Conservation (phyloP, 768 basidiomycete genomes). For the Leccinellum luteum region DNA sequence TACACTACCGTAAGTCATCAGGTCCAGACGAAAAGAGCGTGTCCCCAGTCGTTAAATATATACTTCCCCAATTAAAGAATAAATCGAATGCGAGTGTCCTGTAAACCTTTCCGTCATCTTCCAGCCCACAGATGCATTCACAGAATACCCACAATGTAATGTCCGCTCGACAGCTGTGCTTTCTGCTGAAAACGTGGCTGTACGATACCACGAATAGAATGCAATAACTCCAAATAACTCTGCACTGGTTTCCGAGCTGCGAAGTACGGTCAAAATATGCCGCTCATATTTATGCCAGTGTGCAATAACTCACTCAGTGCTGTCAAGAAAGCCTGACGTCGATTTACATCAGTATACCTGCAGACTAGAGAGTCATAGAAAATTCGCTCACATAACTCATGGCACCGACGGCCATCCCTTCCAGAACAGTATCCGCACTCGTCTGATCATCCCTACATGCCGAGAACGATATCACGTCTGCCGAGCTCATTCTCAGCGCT, state of each 20-base stretch:
- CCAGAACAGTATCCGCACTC: slow-evolving; percentile 66
- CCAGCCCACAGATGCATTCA: background rate
- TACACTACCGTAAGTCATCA: background rate
- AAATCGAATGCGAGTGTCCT: slow-evolving; percentile 32
- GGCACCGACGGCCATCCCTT: slow-evolving; percentile 68
- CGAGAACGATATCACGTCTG: slow-evolving; percentile 81
- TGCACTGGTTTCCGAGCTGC: slow-evolving; percentile 52
- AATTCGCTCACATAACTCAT: slow-evolving; percentile 68
- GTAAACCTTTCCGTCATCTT: slow-evolving; percentile 1
- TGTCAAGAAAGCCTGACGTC: slow-evolving; percentile 57
- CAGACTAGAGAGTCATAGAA: background rate
- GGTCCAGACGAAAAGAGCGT: background rate
- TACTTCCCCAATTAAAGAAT: slow-evolving; percentile 22
- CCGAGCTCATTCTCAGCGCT: slow-evolving; percentile 52
- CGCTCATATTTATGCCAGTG: no score
- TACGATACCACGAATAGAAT: slow-evolving; percentile 56
- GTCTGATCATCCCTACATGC: slow-evolving; percentile 71
- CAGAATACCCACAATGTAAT: slow-evolving; percentile 49
- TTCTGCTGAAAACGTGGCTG: slow-evolving; percentile 63
- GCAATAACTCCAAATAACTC: slow-evolving; percentile 63
- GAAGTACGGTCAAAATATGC: background rate
- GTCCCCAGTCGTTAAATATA: slow-evolving; percentile 2
- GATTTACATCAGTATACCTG: slow-evolving; percentile 1
- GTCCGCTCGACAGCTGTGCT: slow-evolving; percentile 72
- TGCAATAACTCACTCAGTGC: slow-evolving; percentile 41